phyloP scores from a whole-genome alignment of 179 eudicot genomes.

The Silene noctiflora region DNA sequence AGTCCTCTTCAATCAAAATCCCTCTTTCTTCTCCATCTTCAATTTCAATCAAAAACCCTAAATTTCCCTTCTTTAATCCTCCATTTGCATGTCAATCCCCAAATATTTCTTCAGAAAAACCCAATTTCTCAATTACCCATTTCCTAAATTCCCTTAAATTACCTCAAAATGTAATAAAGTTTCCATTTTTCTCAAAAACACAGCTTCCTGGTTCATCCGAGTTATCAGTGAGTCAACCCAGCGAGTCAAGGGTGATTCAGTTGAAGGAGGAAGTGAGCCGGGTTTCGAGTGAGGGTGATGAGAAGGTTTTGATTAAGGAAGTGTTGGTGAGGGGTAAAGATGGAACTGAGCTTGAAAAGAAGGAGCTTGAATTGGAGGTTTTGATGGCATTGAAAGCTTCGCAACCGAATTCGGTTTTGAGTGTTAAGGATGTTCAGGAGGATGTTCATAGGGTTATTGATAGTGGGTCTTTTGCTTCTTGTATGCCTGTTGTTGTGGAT shows the following conservation, averaged over 20 bases:
- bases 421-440: constrained; percentile 83
- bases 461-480: constrained; percentile 82
- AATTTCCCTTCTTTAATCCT: constrained; percentile 33
- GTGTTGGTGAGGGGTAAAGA: constrained; percentile 81
- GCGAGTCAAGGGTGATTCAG: constrained; percentile 18
- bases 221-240: constrained; percentile 21
- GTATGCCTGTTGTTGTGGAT: constrained; percentile 91
- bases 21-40: constrained; percentile 25
- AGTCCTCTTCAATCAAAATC: constrained; percentile 44
- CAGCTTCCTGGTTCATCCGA: constrained; percentile 37
- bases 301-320: constrained; percentile 49
- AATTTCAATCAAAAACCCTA: constrained; percentile 16
- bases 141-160: neutral
- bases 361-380: constrained; percentile 77
- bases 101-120: constrained; percentile 27
- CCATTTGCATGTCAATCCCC: constrained; percentile 46
- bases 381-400: constrained; percentile 67
- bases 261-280: too few relatives aligned
- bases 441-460: constrained; percentile 86
- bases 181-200: too few relatives aligned
- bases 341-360: constrained; percentile 77
- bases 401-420: constrained; percentile 73
- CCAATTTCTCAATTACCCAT: constrained; percentile 32
- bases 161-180: too few relatives aligned
- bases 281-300: too few relatives aligned